These are phyloP conservation scores for Catharanthus roseus DNA, from an alignment of 257 asterid species.

Conservation along the genomic window DNA sequence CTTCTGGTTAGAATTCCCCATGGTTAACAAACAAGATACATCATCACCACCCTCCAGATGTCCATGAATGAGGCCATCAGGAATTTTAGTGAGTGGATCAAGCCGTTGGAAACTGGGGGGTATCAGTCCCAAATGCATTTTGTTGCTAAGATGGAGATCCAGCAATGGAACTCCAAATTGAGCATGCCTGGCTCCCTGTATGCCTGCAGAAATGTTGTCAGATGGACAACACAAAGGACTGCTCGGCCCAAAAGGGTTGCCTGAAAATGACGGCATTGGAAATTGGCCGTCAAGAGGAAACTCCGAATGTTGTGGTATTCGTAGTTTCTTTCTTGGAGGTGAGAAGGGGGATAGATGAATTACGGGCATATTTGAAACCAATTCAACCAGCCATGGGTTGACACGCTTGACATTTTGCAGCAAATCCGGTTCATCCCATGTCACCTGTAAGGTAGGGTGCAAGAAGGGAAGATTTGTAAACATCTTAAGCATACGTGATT, in stretches of 20 bases:
- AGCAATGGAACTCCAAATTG: slow-evolving; percentile 70
- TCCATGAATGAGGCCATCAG: slow-evolving; percentile 29
- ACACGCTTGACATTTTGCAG: slow-evolving; percentile 81
- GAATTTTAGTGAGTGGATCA: slow-evolving; percentile 40
- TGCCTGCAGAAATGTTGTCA: slow-evolving; percentile 83
- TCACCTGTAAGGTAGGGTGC: slow-evolving; percentile 47
- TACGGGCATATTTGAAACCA: slow-evolving; percentile 68
- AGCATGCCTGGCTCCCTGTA: slow-evolving; percentile 99
- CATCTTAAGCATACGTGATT: neutral
- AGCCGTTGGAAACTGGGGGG: slow-evolving; percentile 47
- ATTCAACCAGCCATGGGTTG: slow-evolving; percentile 91
- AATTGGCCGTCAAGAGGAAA: slow-evolving; percentile 59
- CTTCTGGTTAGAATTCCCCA: slow-evolving; percentile 50
- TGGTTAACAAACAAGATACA: slow-evolving; percentile 71
- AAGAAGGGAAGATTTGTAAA: slow-evolving; percentile 2
- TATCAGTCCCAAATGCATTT: slow-evolving; percentile 61
- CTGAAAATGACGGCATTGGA: slow-evolving; percentile 74
- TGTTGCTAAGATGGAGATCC: slow-evolving; percentile 76
- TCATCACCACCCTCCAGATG: slow-evolving; percentile 38
- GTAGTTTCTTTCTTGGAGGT: slow-evolving; percentile 65
- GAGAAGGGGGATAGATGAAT: slow-evolving; percentile 71
- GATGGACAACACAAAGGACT: slow-evolving; percentile 59
- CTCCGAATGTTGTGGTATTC: slow-evolving; percentile 52
- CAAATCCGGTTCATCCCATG: slow-evolving; percentile 93
- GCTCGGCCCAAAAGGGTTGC: slow-evolving; percentile 69